Conservation (phyloP, 495 filamentous ascomycete species). For the Neurospora pannonica region DNA sequence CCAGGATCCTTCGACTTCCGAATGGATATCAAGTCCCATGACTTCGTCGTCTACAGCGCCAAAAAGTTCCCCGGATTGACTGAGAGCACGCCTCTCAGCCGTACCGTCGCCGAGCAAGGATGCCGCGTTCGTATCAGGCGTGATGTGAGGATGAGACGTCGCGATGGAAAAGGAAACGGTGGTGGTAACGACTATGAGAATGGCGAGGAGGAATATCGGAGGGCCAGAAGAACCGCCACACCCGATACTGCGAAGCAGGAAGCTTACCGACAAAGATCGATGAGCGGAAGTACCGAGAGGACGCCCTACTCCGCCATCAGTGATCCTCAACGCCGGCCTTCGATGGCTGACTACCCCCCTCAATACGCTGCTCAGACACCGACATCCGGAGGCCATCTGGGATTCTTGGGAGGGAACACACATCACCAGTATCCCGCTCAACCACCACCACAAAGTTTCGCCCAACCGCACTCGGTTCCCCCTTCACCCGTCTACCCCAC, state of each 20-base stretch:
- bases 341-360: constrained; percentile 42
- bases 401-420: constrained; percentile 21
- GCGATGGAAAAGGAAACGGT: constrained; percentile 52
- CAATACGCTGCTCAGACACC: constrained; percentile 30
- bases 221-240: constrained; percentile 47
- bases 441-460: constrained; percentile 35
- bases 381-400: constrained; percentile 25
- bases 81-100: constrained; percentile 81
- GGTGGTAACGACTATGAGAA: constrained; percentile 58
- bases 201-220: constrained; percentile 55
- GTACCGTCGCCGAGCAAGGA: constrained; percentile 90
- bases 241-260: constrained; percentile 48
- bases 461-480: constrained; percentile 38
- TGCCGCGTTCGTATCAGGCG: constrained; percentile 94
- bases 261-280: constrained; percentile 58
- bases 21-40: constrained; percentile 81
- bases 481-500: constrained; percentile 33
- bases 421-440: constrained; percentile 22
- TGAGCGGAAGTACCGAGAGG: constrained; percentile 58
- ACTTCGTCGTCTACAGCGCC: constrained; percentile 88
- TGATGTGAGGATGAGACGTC: constrained; percentile 93
- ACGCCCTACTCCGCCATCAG: constrained; percentile 27
- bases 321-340: constrained; percentile 45
- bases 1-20: constrained; percentile 36
- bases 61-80: constrained; percentile 97